Evolutionary conservation across 2,329 filamentous ascomycete species (phyloP), one percentile per base, ranked within the genome.

Genomic region (Paecilomyces dactylethromorphus): DNA sequence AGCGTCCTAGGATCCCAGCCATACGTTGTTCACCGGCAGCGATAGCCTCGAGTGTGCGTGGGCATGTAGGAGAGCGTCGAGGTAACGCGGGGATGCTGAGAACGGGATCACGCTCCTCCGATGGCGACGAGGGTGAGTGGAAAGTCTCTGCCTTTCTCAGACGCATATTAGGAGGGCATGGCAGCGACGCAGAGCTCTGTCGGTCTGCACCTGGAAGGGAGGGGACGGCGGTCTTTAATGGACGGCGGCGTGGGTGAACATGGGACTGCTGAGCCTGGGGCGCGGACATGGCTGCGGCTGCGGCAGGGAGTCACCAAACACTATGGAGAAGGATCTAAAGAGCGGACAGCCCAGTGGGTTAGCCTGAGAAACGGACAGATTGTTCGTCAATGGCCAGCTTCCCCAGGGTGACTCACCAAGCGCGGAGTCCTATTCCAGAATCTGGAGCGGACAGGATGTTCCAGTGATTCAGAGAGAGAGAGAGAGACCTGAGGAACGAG

Each of bases 121-220:
- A 70, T 22, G 77, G 71, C 35, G 75, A 73, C 58, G 69, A 70
- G 3, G 76, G 74, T 33, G 80, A 73, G 65, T 83, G 78, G 61
- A 83, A 84, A 66, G 89, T 91, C 57, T 87, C 85, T 68, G 86
- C 86, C 79, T 91, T 91, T 72, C 80, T 83, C 74, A 91, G 82
- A 73, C 79, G 76, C 73, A 82, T 77, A 74, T 79, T 83, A 68
- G 65, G 67, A 58, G 22, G 60, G 56, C 63, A 67, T 64, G 58
- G 57, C 62, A 66, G 65, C 58, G 66, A 61, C n/a, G 63, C 62
- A 49, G 65, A 61, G 57, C 62, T 54, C 22, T 54, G 26, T 18
- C 54, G 33, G 45, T 67, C 65, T 31, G 62, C 60, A 32, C 69
- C 65, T n/a, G 63, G 62, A 33, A 70, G 60, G 22, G 69, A 63